Evolutionary conservation across 257 asterid genomes (phyloP).

Genomic region (Cinchona pubescens): DNA sequence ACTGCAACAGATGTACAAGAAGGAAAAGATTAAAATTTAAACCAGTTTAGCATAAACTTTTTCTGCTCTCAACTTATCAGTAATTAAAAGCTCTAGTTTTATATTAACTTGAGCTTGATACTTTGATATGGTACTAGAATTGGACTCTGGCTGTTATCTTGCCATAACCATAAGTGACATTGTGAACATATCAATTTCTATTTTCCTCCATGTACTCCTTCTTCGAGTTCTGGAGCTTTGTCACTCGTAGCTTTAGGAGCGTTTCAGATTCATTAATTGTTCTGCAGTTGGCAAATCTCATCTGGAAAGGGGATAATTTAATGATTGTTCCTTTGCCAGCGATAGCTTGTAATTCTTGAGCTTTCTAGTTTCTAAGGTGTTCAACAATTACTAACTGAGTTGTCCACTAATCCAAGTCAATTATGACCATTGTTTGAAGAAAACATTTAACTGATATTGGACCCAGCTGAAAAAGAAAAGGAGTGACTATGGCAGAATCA

Average conservation of each 20-base stretch:
- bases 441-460: no score
- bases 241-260: not conserved
- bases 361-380: no score
- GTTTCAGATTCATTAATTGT: not conserved
- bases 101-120: not conserved
- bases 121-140: not conserved
- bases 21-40: no score
- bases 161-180: not conserved
- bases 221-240: not conserved
- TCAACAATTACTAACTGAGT: no score
- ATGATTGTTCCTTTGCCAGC: no score
- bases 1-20: not conserved
- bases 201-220: not conserved
- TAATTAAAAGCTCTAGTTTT: no score
- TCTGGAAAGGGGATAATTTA: not conserved
- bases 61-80: not conserved
- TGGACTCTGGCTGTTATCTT: not conserved
- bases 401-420: no score
- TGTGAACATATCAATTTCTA: no score
- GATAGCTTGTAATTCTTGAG: no score
- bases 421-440: no score
- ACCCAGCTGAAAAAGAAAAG: no score
- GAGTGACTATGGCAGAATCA: no score
- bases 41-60: not conserved
- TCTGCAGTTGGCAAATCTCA: not conserved